Evolutionary conservation across 2,329 filamentous ascomycete genomes (phyloP).

Genomic region (Fusarium fujikuroi): DNA sequence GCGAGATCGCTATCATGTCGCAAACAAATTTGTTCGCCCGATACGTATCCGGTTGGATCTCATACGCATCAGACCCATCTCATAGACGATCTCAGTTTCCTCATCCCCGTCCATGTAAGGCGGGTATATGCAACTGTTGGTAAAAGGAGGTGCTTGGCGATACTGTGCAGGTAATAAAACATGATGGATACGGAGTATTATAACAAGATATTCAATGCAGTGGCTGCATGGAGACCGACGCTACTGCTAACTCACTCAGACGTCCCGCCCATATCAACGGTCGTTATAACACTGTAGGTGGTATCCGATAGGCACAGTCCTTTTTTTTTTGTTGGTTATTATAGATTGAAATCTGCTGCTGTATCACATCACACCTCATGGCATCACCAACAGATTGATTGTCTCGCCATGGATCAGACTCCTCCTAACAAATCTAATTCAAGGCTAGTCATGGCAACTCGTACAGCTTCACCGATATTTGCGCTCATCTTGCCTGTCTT

Average conservation of each 20-base stretch:
- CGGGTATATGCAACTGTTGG: slow-evolving; percentile 37
- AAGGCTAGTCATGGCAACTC: slow-evolving; percentile 6
- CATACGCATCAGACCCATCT: slow-evolving; percentile 29
- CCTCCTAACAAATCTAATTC: slow-evolving; percentile 16
- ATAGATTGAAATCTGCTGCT: slow-evolving; percentile 29
- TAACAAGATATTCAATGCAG: slow-evolving; percentile 30
- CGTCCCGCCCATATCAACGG: slow-evolving; percentile 17
- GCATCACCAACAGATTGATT: slow-evolving; percentile 31
- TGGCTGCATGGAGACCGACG: slow-evolving; percentile 27
- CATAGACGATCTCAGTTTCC: slow-evolving; percentile 40
- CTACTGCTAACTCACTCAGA: slow-evolving; percentile 21
- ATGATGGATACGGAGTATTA: slow-evolving; percentile 13
- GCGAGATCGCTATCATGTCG: slow-evolving; percentile 16
- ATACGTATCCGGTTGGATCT: slow-evolving; percentile 18
- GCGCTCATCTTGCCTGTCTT: slow-evolving; percentile 14
- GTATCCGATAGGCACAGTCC: not conserved
- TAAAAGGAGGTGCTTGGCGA: slow-evolving; percentile 44
- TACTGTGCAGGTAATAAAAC: slow-evolving; percentile 24
- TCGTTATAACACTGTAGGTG: slow-evolving; percentile 4
- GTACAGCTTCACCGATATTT: slow-evolving; percentile 37
- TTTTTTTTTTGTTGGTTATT: not conserved
- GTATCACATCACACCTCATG: slow-evolving; percentile 21
- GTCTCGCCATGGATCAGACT: slow-evolving; percentile 27
- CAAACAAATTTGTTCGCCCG: slow-evolving; percentile 16
- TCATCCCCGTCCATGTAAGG: slow-evolving; percentile 28